phyloP scores from a whole-genome alignment of 352 stramenopile species.

The Elongisporangium prolatum region DNA sequence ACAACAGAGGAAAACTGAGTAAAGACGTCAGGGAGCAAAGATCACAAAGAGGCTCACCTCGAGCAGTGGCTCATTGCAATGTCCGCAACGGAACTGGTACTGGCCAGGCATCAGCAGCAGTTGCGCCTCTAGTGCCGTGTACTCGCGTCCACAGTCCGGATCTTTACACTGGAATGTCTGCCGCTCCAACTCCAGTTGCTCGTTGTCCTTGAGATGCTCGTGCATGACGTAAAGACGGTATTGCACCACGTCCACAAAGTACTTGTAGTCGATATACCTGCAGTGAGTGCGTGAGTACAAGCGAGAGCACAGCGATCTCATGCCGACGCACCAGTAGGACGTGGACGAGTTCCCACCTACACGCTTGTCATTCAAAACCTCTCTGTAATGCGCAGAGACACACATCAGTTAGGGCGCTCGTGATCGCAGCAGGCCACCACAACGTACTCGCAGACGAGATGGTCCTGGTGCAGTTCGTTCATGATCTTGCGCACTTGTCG shows the following conservation, averaged over 20 bases:
- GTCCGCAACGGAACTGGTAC: conserved; percentile 80
- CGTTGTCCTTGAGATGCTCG: conserved; percentile 80
- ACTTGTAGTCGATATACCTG: conserved; percentile 91
- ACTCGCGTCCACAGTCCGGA: conserved; percentile 80
- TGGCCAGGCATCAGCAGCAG: conserved; percentile 77
- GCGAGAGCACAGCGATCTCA: not conserved
- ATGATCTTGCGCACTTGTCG: conserved; percentile 88
- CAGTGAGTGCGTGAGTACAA: not conserved
- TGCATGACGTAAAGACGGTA: conserved; percentile 87
- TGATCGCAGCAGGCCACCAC: not conserved
- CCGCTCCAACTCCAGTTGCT: conserved; percentile 84
- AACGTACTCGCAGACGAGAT: conserved; percentile 81
- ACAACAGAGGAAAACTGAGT: not conserved
- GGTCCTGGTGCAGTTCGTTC: conserved; percentile 82
- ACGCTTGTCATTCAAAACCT: conserved; percentile 86
- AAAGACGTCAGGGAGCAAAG: not conserved
- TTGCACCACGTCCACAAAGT: conserved; percentile 88
- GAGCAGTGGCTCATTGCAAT: conserved; percentile 82
- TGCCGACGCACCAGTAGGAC: conserved; percentile 61
- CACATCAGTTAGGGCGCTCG: conserved; percentile 3
- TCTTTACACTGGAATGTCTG: conserved; percentile 87
- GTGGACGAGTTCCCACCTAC: conserved; percentile 79
- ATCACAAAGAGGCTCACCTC: conserved; percentile 22
- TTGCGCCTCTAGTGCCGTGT: conserved; percentile 83
- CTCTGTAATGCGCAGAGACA: conserved; percentile 22